Percentiles rank a stretch among this genome's conserved stretches.
Conservation (phyloP, 1,284 basidiomycete genomes). For the Moesziomyces aphidis region DNA sequence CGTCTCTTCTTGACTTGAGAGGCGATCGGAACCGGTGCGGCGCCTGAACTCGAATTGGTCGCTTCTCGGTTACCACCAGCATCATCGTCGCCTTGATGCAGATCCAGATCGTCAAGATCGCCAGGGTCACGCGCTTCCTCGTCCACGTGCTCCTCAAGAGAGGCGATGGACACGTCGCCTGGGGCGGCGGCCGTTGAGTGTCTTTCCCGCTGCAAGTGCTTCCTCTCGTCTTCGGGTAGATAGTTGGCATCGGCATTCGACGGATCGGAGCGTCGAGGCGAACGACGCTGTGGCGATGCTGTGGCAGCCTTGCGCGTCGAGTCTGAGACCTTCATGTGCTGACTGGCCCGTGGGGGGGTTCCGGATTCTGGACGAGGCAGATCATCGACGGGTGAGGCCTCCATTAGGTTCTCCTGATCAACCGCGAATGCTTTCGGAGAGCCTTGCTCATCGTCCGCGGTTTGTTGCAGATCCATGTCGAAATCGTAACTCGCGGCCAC, state of each 20-base stretch:
- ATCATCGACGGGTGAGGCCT: no score
- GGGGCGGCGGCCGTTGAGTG: constrained; percentile 11
- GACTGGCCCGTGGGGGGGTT: constrained; percentile 13
- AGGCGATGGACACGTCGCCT: constrained; percentile 33
- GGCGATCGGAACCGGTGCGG: neutral
- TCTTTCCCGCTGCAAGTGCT: constrained; percentile 16
- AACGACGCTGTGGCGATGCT: constrained; percentile 26
- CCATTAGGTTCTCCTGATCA: no score
- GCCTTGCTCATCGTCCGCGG: constrained; percentile 4
- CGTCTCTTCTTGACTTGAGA: constrained; percentile 17
- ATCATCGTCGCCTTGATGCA: constrained; percentile 2
- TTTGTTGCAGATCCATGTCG: constrained; percentile 5
- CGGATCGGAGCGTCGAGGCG: constrained; percentile 34
- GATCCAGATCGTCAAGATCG: neutral
- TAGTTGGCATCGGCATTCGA: constrained; percentile 38
- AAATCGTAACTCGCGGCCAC: constrained; percentile 18
- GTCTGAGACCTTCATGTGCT: constrained; percentile 14
- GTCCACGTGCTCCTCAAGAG: constrained; percentile 22
- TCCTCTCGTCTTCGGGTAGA: constrained; percentile 39
- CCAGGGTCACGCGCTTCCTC: constrained; percentile 2
- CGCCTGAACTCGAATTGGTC: neutral
- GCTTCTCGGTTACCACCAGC: neutral
- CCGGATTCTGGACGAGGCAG: neutral
- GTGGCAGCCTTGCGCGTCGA: constrained; percentile 25
- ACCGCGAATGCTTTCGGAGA: no score